Conservation (phyloP, 2,329 filamentous ascomycete genomes). For the Knufia fluminis region DNA sequence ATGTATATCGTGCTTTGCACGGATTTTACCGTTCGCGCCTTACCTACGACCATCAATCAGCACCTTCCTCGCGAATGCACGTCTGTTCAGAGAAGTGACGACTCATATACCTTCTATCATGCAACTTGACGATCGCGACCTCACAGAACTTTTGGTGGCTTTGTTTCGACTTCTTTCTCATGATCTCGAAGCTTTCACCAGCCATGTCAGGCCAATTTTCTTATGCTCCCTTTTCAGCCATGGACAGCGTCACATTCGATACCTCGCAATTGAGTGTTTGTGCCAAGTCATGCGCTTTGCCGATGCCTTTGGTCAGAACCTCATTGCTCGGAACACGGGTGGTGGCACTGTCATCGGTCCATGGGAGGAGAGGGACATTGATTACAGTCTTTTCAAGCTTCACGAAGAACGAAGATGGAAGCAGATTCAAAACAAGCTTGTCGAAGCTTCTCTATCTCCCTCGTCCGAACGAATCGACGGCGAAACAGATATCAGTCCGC, state of each 20-base stretch:
- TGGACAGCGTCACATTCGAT: slow-evolving; percentile 54
- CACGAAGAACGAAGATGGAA: slow-evolving; percentile 53
- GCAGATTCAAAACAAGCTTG: slow-evolving; percentile 33
- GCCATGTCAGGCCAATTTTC: slow-evolving; percentile 54
- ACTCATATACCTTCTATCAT: background rate
- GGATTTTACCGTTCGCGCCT: slow-evolving; percentile 18
- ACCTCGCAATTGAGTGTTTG: slow-evolving; percentile 72
- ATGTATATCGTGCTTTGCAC: slow-evolving; percentile 27
- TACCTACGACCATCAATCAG: slow-evolving; percentile 16
- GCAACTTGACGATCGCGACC: slow-evolving; percentile 28
- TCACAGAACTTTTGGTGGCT: slow-evolving; percentile 52
- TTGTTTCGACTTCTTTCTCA: slow-evolving; percentile 72
- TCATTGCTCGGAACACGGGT: slow-evolving; percentile 59
- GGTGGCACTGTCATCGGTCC: slow-evolving; percentile 54
- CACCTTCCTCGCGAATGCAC: slow-evolving; percentile 6
- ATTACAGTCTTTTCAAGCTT: slow-evolving; percentile 64
- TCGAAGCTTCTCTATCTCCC: slow-evolving; percentile 16
- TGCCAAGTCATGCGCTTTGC: slow-evolving; percentile 70
- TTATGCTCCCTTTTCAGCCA: slow-evolving; percentile 61
- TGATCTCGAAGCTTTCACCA: slow-evolving; percentile 59
- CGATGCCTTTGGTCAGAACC: slow-evolving; percentile 65
- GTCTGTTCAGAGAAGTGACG: slow-evolving; percentile 2
- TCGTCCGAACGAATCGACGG: slow-evolving; percentile 16
- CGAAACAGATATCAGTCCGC: slow-evolving; percentile 41
- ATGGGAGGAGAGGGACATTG: slow-evolving; percentile 67